Base-by-base conservation (phyloP, 2,329 filamentous ascomycete genomes). In the Aaosphaeria pasadenensis region DNA sequence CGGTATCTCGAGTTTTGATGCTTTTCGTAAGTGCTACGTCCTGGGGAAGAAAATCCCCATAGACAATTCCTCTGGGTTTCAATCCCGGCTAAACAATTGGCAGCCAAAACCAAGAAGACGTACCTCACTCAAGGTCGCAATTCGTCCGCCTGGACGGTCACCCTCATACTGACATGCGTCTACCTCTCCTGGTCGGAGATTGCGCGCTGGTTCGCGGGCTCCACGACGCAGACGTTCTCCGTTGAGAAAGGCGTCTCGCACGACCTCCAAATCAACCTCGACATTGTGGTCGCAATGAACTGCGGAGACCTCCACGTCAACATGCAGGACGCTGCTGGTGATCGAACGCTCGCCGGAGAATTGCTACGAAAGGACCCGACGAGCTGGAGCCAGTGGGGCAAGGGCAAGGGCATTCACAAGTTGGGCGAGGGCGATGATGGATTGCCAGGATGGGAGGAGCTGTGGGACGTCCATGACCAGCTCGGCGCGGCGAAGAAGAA, bases 91-190 rank as follows among this genome's bases (percentile, higher is more conserved):
- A 24, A 36, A 36, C 33, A 17, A 11, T 35, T 29, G 6, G 6
- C 65, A 96, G 91, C 94, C 57, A 97, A 99, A 79, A 89, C 92
- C 46, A 97, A 97, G 76, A 84, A 91, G 11, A 90, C 92, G 65
- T 99, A 96, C 73, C 86, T 94, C 47, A 86, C 88, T 42, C 83
- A 86, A 56, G 95, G 90, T 31, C 82, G 87, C 35, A 87, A 88
- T 62, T 95, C 94, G 63, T 92, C 92, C 53, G 91, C 95, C 74
- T 96, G 91, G 88, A 97, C 94, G 24, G 81, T 96, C 42, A 81
- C 85, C 44, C 88, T 99, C 74, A 75, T 87, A 51, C 54, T 88
- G 44, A 77, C 95, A 54, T 94, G 89, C 54, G 67, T 85, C 53
- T 67, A 90, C 53, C 87, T 99, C 50, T 77, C 89, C 58, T 84